Conservation (phyloP, 2,329 filamentous ascomycete genomes). For the Clarireedia hainanense region DNA sequence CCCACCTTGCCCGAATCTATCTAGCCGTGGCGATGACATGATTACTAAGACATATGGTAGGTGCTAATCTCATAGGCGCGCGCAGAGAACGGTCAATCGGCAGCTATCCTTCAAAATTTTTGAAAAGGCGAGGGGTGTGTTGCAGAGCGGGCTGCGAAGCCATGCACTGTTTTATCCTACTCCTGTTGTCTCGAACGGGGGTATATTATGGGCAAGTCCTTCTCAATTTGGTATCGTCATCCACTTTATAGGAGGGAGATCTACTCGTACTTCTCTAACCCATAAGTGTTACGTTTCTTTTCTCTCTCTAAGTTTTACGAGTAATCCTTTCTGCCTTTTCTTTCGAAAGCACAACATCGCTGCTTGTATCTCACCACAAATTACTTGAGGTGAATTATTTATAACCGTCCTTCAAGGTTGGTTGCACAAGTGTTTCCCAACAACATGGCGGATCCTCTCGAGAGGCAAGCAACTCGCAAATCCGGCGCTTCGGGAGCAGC, state of each 20-base stretch:
- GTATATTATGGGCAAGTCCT: background rate
- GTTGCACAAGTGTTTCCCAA: background rate
- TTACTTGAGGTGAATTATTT: background rate
- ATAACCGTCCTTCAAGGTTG: background rate
- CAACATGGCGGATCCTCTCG: background rate
- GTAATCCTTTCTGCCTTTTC: background rate
- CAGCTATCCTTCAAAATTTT: background rate
- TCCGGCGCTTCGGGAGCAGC: slow-evolving; percentile 9
- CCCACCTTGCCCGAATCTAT: background rate
- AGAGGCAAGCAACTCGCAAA: slow-evolving; percentile 1
- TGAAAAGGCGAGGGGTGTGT: background rate
- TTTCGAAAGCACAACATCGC: background rate
- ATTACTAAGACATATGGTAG: no score
- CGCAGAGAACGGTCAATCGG: no score
- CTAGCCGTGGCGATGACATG: no score
- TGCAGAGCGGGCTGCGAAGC: background rate
- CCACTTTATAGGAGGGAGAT: background rate
- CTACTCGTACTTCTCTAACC: background rate
- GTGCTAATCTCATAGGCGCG: no score
- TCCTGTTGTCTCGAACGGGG: background rate
- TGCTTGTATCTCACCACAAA: background rate
- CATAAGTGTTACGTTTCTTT: background rate
- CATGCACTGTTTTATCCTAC: background rate
- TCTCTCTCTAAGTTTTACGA: background rate
- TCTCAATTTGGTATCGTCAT: background rate